phyloP scores from a whole-genome alignment of 768 basidiomycete genomes.

The Pleurotus salmoneostramineus region DNA sequence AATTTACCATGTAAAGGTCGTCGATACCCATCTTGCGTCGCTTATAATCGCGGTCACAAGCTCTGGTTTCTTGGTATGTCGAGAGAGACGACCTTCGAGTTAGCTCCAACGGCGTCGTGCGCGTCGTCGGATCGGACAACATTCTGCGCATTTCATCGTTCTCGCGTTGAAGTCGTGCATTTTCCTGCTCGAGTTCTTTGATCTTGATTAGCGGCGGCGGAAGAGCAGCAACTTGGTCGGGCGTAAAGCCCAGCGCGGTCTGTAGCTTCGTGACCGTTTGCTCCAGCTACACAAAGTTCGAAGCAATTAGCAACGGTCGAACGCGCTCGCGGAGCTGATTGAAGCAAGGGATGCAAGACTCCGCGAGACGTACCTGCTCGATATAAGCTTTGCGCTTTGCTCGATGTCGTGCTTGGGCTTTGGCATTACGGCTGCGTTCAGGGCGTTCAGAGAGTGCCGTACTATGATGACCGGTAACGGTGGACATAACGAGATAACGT shows the following conservation, averaged over 20 bases:
- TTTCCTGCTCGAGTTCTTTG: slow-evolving; percentile 82
- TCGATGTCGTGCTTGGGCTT: slow-evolving; percentile 85
- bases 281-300: slow-evolving; percentile 52
- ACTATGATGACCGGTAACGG: slow-evolving; percentile 37
- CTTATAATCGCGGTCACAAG: slow-evolving; percentile 57
- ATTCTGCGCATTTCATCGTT: slow-evolving; percentile 72
- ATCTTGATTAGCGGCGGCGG: slow-evolving; percentile 74
- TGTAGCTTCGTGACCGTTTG: slow-evolving; percentile 85
- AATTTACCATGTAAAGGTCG: slow-evolving; percentile 50
- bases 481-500: slow-evolving; percentile 55
- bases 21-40: slow-evolving; percentile 55
- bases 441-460: slow-evolving; percentile 60
- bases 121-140: slow-evolving; percentile 43
- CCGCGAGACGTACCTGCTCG: slow-evolving; percentile 57
- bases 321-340: slow-evolving; percentile 6
- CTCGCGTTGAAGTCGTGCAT: slow-evolving; percentile 63
- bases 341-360: slow-evolving; percentile 2
- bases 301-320: background rate
- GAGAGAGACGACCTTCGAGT: slow-evolving; percentile 42
- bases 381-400: slow-evolving; percentile 94
- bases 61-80: slow-evolving; percentile 44
- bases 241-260: slow-evolving; percentile 64
- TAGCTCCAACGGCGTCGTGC: slow-evolving; percentile 33
- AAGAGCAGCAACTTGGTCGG: slow-evolving; percentile 70
- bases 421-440: slow-evolving; percentile 83